Percentiles rank a stretch among this genome's conserved stretches.
These are phyloP conservation scores for Sugiyamaella xylanicola DNA, from an alignment of 1,139 yeast species.

Conservation along the genomic window DNA sequence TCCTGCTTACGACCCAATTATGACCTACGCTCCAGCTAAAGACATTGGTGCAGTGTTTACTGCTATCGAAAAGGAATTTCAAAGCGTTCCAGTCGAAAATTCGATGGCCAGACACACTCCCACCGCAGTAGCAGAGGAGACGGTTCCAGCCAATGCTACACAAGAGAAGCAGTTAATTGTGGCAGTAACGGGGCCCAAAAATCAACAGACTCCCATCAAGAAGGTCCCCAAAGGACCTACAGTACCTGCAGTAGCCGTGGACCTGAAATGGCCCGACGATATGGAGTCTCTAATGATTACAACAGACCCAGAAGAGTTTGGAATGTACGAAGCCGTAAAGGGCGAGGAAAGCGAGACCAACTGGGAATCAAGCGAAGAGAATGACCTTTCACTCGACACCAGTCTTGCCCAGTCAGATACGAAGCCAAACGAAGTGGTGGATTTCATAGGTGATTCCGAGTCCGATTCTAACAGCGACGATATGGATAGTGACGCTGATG, in stretches of 20 bases:
- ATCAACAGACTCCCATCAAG: not conserved
- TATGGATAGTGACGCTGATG: not conserved
- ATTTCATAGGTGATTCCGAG: not conserved
- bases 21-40: not conserved
- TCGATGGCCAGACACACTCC: not conserved
- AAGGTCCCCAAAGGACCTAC: not conserved
- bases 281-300: not conserved
- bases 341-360: not conserved
- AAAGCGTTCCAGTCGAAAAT: not conserved
- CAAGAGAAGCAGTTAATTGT: not conserved
- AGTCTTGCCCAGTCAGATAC: not conserved
- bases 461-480: not conserved
- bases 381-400: not conserved
- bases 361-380: not conserved
- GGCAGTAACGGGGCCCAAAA: not conserved
- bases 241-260: not conserved
- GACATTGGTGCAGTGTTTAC: not conserved
- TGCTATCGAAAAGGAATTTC: not conserved
- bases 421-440: not conserved
- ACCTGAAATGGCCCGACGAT: not conserved
- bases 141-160: not conserved
- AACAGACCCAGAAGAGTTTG: not conserved
- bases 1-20: not conserved
- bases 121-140: not conserved
- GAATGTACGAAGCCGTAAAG: not conserved